Evolutionary conservation across 805 yeast species (phyloP).

Genomic region (Tetrapisispora pingtungensis): DNA sequence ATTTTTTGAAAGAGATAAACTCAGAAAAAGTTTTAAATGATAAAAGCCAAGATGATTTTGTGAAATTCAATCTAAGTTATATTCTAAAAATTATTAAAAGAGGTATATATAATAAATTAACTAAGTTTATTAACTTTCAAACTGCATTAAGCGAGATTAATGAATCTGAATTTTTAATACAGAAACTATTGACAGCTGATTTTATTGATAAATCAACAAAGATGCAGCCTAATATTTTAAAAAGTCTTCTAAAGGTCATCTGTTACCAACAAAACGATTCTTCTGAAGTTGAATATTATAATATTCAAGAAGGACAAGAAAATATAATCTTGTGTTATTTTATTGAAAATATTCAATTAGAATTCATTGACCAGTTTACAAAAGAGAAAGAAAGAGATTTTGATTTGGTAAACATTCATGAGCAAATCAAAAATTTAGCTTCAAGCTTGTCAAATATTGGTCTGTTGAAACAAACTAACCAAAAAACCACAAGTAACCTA

Average conservation of each 20-base stretch:
- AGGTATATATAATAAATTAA: background rate
- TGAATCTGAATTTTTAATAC: constrained; percentile 7
- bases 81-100: constrained; percentile 3
- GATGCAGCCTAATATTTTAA: constrained; percentile 17
- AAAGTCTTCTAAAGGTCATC: constrained; percentile 17
- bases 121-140: background rate
- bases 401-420: constrained; percentile 12
- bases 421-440: background rate
- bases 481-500: constrained; percentile 1
- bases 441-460: background rate
- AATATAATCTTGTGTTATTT: constrained; percentile 18
- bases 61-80: background rate
- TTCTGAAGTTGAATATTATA: background rate
- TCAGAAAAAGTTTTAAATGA: background rate
- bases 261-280: constrained; percentile 12
- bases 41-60: background rate
- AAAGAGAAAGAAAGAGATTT: constrained; percentile 24
- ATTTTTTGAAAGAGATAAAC: background rate
- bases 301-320: constrained; percentile 16
- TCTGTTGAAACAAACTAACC: background rate
- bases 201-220: constrained; percentile 14
- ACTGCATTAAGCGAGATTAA: background rate
- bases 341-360: constrained; percentile 9
- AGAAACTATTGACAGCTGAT: constrained; percentile 16
- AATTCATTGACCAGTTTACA: background rate